These are phyloP conservation scores for Alternaria ethzedia DNA, from an alignment of 2,329 filamentous ascomycete genomes.

Conservation along the genomic window DNA sequence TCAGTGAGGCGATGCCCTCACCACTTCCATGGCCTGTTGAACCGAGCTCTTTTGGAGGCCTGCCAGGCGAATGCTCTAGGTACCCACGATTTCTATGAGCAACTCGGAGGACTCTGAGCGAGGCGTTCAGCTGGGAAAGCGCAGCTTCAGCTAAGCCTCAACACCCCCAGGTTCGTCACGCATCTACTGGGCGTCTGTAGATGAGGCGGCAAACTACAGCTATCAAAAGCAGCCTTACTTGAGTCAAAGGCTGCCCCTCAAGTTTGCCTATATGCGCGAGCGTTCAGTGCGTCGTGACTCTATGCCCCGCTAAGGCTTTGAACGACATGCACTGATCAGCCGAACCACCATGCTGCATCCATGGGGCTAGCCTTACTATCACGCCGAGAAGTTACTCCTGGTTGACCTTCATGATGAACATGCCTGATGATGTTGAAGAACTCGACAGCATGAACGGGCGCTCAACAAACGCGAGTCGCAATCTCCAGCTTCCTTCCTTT, in stretches of 20 bases:
- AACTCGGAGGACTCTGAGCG: neutral
- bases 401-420: neutral
- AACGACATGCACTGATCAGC: neutral
- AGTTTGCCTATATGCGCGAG: neutral
- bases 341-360: neutral
- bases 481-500: neutral
- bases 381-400: neutral
- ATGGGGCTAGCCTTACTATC: neutral
- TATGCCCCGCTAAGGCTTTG: neutral
- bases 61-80: neutral
- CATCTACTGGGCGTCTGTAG: neutral
- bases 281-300: neutral
- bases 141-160: neutral
- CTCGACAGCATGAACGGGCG: neutral
- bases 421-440: neutral
- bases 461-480: neutral
- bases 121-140: neutral
- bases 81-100: neutral
- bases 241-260: neutral
- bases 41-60: neutral
- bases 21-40: neutral
- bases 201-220: neutral
- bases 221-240: neutral
- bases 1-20: slow-evolving; percentile 11
- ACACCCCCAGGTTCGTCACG: neutral